Percentiles rank a stretch among this genome's conserved stretches.
phyloP scores from a whole-genome alignment of 2,329 filamentous ascomycete genomes.

The Talaromyces sp. region DNA sequence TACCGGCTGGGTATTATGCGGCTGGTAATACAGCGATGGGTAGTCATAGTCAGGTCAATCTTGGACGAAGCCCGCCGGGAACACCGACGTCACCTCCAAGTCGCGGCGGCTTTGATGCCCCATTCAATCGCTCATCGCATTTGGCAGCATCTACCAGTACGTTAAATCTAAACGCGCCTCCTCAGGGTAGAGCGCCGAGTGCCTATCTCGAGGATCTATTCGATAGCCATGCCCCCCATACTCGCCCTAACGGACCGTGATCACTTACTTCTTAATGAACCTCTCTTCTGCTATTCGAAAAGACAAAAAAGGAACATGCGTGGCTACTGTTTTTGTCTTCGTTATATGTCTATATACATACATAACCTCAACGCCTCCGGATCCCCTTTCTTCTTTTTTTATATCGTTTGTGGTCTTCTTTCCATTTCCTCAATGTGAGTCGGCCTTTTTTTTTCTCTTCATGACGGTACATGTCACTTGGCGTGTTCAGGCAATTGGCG shows the following conservation, averaged over 20 bases:
- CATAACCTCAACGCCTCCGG: neutral
- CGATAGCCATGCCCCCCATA: conserved; percentile 56
- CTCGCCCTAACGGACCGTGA: conserved; percentile 3
- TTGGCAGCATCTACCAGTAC: conserved; percentile 50
- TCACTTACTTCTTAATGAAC: neutral
- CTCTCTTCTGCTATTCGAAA: neutral
- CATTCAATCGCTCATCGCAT: conserved; percentile 27
- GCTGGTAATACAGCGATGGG: conserved; percentile 54
- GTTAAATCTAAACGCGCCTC: conserved; percentile 58
- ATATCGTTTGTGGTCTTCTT: neutral
- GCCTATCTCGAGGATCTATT: conserved; percentile 87
- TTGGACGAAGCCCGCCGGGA: conserved; percentile 56
- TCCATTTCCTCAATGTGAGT: neutral
- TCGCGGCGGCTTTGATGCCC: conserved; percentile 34
- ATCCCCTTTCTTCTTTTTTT: neutral
- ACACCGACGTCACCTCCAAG: conserved; percentile 55
- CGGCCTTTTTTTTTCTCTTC: neutral
- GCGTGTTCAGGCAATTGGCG: conserved; percentile 1
- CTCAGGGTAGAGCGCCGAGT: conserved; percentile 72
- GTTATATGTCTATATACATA: neutral
- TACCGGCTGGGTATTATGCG: conserved; percentile 89
- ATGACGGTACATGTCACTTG: conserved; percentile 10
- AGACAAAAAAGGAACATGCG: neutral
- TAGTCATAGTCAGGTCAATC: conserved; percentile 32
- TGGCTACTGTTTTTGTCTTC: neutral